These are phyloP conservation scores for Diaporthe aspalathi DNA, from an alignment of 2,329 filamentous ascomycete genomes.

Conservation along the genomic window DNA sequence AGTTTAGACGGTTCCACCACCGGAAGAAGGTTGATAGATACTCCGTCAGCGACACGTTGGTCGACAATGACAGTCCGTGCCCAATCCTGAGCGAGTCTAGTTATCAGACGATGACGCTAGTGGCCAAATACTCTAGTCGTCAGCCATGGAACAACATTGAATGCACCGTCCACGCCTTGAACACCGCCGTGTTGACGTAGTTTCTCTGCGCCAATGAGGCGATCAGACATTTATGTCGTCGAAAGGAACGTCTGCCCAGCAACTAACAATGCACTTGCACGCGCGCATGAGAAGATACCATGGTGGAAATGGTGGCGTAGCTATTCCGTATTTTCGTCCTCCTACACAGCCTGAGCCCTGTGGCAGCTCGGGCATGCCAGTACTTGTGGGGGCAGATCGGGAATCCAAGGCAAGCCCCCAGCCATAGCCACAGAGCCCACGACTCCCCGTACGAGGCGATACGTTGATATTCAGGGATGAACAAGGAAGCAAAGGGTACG, in stretches of 20 bases:
- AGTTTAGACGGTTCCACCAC: not conserved
- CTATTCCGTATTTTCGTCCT: not conserved
- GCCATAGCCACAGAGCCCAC: conserved; percentile 7
- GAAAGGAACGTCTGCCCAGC: not conserved
- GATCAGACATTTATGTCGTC: not conserved
- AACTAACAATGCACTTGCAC: not conserved
- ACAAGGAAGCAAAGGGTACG: conserved; percentile 25
- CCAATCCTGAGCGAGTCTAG: conserved; percentile 13
- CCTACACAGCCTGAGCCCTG: conserved; percentile 23
- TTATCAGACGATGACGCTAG: conserved; percentile 27
- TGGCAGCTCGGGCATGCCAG: not conserved
- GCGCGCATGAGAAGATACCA: not conserved
- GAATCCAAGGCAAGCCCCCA: not conserved
- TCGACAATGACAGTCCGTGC: not conserved
- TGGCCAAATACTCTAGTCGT: not conserved
- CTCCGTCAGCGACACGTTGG: not conserved
- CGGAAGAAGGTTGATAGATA: not conserved
- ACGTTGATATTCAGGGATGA: conserved; percentile 39
- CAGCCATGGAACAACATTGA: not conserved
- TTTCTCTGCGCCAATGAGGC: not conserved
- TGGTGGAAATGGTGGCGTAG: not conserved
- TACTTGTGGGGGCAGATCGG: not conserved
- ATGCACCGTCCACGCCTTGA: not conserved
- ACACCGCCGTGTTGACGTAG: not conserved
- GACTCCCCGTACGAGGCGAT: conserved; percentile 1